Evolutionary conservation across 768 basidiomycete genomes (phyloP), one percentile per base, ranked within the genome.

Genomic region (Collybia sp.): DNA sequence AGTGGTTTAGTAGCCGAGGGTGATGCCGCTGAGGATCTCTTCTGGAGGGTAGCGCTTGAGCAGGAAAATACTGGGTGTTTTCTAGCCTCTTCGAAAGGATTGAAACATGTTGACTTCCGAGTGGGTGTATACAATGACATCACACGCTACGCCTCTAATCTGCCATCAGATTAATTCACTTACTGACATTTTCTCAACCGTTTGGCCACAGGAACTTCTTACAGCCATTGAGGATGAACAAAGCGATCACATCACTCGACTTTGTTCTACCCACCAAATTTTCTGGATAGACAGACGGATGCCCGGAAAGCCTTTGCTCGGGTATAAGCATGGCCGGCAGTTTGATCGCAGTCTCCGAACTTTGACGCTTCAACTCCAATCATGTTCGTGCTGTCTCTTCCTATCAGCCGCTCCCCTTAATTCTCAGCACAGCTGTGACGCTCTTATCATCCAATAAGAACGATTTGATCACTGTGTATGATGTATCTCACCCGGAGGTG

Each of bases 221-320:
- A 85, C 84, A 0, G 79, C 73, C 18, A 63, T 83, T 31, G 80
- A 82, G 51, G 61, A 70, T 48, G 58, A 65, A 13, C 51, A 52
- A 5, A 56, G 61, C 5, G 71, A 78, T 47, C 57, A 74, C 38
- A 59, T 82, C 33, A 55, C 82, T 25, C 73, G 76, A 2, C 51
- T 87, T 2, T 74, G 72, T 25, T 79, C 86, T 1, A 90, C 85
- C 1, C 68, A 65, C 1, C 72, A 83, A 38, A 53, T 90, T 12
- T 51, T 83, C 12, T 91, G 88, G 88, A 58, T 90, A 20, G 88
- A 92, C 55, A 65, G 70, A 20, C 76, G 88, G 30, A 75, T 71
- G 53, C 62, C 73, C n/a, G 58, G 58, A 17, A 77, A 66, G 48
- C 84, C 87, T 5, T 56, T 90, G 3, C 52, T 91, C 8, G 77